Evolutionary conservation across 106 monocot species (phyloP).

Genomic region (Dioscorea dumetorum): DNA sequence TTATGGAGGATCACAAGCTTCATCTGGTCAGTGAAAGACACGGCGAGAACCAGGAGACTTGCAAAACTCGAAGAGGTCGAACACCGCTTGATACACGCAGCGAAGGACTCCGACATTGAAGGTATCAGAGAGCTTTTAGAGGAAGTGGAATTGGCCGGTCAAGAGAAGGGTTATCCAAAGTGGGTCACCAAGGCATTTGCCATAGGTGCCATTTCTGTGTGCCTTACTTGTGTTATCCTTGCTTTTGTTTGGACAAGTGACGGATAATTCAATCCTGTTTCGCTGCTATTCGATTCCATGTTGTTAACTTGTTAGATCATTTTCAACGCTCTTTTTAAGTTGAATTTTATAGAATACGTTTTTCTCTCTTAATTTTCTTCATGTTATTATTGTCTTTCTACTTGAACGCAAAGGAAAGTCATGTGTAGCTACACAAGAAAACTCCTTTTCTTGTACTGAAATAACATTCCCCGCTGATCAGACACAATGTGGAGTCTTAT

Average conservation of each 20-base stretch:
- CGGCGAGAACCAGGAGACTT: constrained; percentile 25
- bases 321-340: too few relatives aligned
- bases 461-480: too few relatives aligned
- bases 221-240: constrained; percentile 46
- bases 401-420: too few relatives aligned
- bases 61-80: constrained; percentile 69
- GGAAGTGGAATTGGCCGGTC: constrained; percentile 70
- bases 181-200: constrained; percentile 59
- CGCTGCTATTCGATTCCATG: too few relatives aligned
- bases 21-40: constrained; percentile 73
- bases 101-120: constrained; percentile 82
- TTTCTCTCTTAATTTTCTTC: neutral
- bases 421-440: too few relatives aligned
- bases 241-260: constrained; percentile 72
- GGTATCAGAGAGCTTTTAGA: constrained; percentile 55
- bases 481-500: too few relatives aligned
- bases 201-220: constrained; percentile 28
- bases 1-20: constrained; percentile 83
- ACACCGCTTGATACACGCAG: constrained; percentile 49
- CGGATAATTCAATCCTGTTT: constrained; percentile 32
- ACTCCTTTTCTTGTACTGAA: too few relatives aligned
- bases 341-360: neutral
- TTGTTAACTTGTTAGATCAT: too few relatives aligned
- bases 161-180: constrained; percentile 38
- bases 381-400: neutral